phyloP scores from a whole-genome alignment of 495 filamentous ascomycete genomes.

The Xylaria intraflava region DNA sequence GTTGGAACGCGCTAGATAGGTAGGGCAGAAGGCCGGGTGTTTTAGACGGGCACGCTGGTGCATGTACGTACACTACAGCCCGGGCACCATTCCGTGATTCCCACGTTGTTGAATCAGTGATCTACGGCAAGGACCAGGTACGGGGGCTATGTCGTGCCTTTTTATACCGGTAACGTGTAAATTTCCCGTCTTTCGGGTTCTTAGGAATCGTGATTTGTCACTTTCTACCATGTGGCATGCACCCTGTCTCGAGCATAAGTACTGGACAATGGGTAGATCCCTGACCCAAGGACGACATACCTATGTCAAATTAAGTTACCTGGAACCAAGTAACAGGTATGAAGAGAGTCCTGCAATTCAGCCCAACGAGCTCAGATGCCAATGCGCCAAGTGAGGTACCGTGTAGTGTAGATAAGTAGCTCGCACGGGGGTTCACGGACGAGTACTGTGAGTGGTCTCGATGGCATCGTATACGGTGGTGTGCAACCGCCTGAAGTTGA shows the following conservation, averaged over 20 bases:
- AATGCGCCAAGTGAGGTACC: neutral
- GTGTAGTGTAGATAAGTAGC: too few relatives aligned
- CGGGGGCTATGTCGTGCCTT: too few relatives aligned
- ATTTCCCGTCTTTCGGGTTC: neutral
- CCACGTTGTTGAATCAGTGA: slow-evolving; percentile 3
- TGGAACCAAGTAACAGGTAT: too few relatives aligned
- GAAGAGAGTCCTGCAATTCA: neutral
- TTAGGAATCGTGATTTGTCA: neutral
- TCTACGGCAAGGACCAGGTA: neutral
- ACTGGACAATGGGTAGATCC: too few relatives aligned
- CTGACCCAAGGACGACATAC: too few relatives aligned
- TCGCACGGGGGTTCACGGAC: too few relatives aligned
- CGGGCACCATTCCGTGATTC: slow-evolving; percentile 1
- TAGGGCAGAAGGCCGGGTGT: neutral
- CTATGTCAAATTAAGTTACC: too few relatives aligned
- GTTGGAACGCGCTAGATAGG: neutral
- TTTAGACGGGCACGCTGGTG: neutral
- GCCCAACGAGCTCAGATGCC: neutral
- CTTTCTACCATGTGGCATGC: neutral
- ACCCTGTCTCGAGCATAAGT: too few relatives aligned
- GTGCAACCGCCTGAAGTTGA: neutral
- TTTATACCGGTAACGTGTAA: neutral
- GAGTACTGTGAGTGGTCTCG: neutral
- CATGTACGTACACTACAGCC: neutral
- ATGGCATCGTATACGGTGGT: neutral